phyloP scores from a whole-genome alignment of 352 stramenopile genomes.

The Phytophthora pluvialis region DNA sequence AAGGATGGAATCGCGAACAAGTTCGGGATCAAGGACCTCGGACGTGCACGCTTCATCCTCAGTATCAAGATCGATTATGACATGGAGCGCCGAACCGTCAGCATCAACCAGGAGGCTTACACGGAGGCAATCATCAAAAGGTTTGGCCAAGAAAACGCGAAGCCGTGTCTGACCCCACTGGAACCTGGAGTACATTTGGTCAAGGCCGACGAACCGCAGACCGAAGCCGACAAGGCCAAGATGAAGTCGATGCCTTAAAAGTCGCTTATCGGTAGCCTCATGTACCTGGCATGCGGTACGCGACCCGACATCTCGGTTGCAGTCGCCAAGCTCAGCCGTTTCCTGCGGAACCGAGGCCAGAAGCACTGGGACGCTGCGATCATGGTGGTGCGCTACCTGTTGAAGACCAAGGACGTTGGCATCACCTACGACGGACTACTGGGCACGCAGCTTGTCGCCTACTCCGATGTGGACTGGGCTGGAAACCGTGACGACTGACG shows the following conservation, averaged over 20 bases:
- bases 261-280: conserved; percentile 18
- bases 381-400: conserved; percentile 19
- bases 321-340: conserved; percentile 26
- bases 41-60: conserved; percentile 29
- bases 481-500: conserved; percentile 25
- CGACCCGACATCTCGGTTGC: conserved; percentile 26
- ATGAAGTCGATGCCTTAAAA: conserved; percentile 25
- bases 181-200: conserved; percentile 2
- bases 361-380: conserved; percentile 22
- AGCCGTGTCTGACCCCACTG: conserved; percentile 14
- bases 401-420: conserved; percentile 24
- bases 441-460: conserved; percentile 6
- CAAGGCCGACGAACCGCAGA: conserved; percentile 2
- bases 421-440: conserved; percentile 11
- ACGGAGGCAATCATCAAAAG: conserved; percentile 13
- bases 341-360: conserved; percentile 26
- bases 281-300: conserved; percentile 30
- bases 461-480: conserved; percentile 29
- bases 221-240: conserved; percentile 6
- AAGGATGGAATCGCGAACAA: conserved; percentile 9
- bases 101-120: conserved; percentile 11
- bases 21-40: conserved; percentile 18
- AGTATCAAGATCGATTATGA: conserved; percentile 34
- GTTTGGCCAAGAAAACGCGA: conserved; percentile 18
- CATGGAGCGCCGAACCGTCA: conserved; percentile 2